A percentile compares a stretch with the other conserved stretches of the same genome.
These are phyloP conservation scores for Blepharisma undulans DNA, from an alignment of 169 alveolate genomes.

Conservation along the genomic window DNA sequence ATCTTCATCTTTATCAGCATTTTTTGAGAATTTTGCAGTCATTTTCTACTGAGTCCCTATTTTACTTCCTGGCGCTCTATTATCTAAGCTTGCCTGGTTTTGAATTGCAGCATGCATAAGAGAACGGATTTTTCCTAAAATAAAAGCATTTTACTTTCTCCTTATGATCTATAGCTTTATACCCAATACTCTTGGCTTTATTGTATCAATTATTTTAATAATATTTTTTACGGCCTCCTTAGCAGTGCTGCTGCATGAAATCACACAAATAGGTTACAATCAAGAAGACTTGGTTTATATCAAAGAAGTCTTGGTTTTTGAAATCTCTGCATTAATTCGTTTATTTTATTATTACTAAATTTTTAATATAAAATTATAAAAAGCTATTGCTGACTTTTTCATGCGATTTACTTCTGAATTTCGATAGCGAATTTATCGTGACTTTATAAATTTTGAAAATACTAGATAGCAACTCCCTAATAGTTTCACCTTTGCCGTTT, in stretches of 20 bases:
- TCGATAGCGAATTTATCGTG: background rate
- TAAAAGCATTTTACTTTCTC: background rate
- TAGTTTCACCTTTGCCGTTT: conserved; percentile 22
- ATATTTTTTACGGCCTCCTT: background rate
- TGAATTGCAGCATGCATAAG: background rate
- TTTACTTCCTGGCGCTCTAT: background rate
- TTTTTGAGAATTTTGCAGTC: background rate
- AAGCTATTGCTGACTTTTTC: background rate
- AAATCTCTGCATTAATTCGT: background rate
- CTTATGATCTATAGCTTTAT: background rate
- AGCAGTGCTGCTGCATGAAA: too few relatives aligned
- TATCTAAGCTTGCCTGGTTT: background rate
- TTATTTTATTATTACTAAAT: background rate
- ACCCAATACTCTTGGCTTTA: background rate
- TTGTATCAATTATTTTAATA: background rate
- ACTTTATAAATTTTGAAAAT: conserved; percentile 4
- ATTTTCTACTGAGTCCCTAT: background rate
- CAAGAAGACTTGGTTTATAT: background rate
- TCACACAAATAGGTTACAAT: background rate
- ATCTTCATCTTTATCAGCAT: background rate
- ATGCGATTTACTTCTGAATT: background rate
- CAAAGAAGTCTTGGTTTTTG: background rate
- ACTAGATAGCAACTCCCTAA: conserved; percentile 3
- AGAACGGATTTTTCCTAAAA: background rate
- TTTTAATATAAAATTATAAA: too few relatives aligned